phyloP scores from a whole-genome alignment of 495 filamentous ascomycete genomes.

The Thermochaetoides thermophila region DNA sequence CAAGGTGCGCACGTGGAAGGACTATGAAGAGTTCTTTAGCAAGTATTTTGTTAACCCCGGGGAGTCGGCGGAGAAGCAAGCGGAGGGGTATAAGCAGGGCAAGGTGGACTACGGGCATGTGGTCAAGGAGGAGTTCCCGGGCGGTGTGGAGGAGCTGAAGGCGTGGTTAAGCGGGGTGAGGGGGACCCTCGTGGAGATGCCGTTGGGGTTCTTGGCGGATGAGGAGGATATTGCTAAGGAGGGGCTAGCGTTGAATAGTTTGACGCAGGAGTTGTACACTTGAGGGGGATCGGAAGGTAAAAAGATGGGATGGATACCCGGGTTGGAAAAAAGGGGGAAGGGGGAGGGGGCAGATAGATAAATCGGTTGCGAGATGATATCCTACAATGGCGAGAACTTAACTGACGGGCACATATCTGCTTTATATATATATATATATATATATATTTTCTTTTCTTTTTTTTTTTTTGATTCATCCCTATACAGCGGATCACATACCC shows the following conservation, averaged over 20 bases:
- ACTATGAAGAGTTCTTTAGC: slow-evolving; percentile 70
- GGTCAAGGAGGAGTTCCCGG: slow-evolving; percentile 61
- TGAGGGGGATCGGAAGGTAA: slow-evolving; percentile 18
- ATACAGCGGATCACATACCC: too few relatives aligned
- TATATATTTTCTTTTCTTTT: too few relatives aligned
- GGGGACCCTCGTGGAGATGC: slow-evolving; percentile 85
- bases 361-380: too few relatives aligned
- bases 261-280: slow-evolving; percentile 78
- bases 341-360: too few relatives aligned
- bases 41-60: slow-evolving; percentile 51
- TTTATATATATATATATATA: too few relatives aligned
- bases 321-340: too few relatives aligned
- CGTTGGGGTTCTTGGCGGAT: slow-evolving; percentile 72
- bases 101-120: slow-evolving; percentile 70
- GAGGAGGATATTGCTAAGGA: slow-evolving; percentile 76
- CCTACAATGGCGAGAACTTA: too few relatives aligned
- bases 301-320: too few relatives aligned
- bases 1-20: slow-evolving; percentile 59
- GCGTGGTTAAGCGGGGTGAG: slow-evolving; percentile 58
- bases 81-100: slow-evolving; percentile 19
- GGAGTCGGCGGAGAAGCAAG: slow-evolving; percentile 13
- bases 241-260: slow-evolving; percentile 60
- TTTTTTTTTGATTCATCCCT: too few relatives aligned
- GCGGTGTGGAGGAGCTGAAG: slow-evolving; percentile 61
- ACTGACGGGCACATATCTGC: too few relatives aligned